Evolutionary conservation across 2,329 filamentous ascomycete species (phyloP), one percentile per base, ranked within the genome.

Genomic region (Alternaria novae-zelandiae): DNA sequence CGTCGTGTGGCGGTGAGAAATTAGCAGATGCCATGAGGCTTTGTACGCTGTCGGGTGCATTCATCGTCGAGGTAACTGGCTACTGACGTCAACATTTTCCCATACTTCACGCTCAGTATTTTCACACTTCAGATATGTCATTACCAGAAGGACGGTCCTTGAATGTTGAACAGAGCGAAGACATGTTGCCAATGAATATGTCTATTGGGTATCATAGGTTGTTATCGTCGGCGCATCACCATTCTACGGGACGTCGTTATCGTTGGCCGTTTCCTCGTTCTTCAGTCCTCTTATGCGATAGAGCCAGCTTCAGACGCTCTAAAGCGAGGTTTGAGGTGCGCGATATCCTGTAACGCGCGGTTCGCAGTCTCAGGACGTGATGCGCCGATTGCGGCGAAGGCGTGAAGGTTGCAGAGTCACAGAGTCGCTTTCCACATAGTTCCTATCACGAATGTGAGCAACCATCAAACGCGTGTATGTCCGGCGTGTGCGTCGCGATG

Each of bases 391-490:
- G 49, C 54, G 54, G 30, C 54, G 68, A 10, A 45, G 21, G 51
- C 57, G 65, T 32, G 47, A 59, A 57, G 54, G 59, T 55, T 57
- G 64, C 25, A 59, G 51, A 23, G 57, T 50, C 44, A 51, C 54
- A 28, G 54, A 57, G n/a, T 57, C 63, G 26, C 60, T 41, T 28
- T 54, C 43, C 9, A 61, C 20, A 36, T 58, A 55, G 15, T 66
- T 55, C 67, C 68, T 70, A 57, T 36, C 36, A 51, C 50, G 54
- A 20, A 47, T 56, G 49, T 69, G 59, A 69, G 66, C 57, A 61
- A 15, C 21, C 21, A 20, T 66, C 45, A 57, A 30, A 30, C 25
- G 41, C 32, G n/a, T n/a, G 10, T 8, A 21, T 23, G 17, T 3
- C 23, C 57, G 53, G 43, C 9, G 20, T 44, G 20, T 21, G 44